A percentile compares a stretch with the other conserved stretches of the same genome.
Evolutionary conservation across 192 early-diverging fungal species (phyloP).

Genomic region (Coemansia sp.): DNA sequence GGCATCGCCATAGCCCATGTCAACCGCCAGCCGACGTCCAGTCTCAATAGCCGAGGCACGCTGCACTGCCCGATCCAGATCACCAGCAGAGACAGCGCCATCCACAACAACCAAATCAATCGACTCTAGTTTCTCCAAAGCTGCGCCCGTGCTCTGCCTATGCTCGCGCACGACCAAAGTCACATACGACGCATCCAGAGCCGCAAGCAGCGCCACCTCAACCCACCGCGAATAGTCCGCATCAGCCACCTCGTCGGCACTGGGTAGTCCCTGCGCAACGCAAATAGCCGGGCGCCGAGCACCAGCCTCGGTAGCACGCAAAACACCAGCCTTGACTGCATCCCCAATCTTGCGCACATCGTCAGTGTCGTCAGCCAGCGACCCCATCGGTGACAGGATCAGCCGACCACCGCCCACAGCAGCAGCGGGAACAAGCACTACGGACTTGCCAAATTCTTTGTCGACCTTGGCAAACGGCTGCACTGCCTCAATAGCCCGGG

Average conservation of each 20-base stretch:
- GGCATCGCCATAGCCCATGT: conserved; percentile 83
- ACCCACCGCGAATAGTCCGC: conserved; percentile 70
- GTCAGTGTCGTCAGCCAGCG: conserved; percentile 73
- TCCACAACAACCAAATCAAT: conserved; percentile 61
- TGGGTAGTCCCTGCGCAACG: conserved; percentile 61
- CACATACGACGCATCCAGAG: conserved; percentile 72
- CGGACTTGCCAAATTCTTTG: conserved; percentile 45
- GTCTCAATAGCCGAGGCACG: conserved; percentile 71
- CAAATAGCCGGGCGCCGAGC: conserved; percentile 62
- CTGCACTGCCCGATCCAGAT: conserved; percentile 46
- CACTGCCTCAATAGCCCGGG: conserved; percentile 14
- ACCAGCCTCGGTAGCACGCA: conserved; percentile 67
- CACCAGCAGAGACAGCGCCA: conserved; percentile 15
- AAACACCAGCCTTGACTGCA: conserved; percentile 68
- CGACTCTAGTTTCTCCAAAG: conserved; percentile 59
- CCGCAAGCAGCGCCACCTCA: conserved; percentile 74
- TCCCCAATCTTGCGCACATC: conserved; percentile 78
- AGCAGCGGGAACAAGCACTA: conserved; percentile 27
- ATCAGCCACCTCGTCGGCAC: conserved; percentile 25
- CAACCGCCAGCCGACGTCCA: conserved; percentile 73
- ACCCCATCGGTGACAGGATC: conserved; percentile 77
- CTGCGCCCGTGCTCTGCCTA: conserved; percentile 42
- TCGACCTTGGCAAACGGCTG: conserved; percentile 32
- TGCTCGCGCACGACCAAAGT: conserved; percentile 84
- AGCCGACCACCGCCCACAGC: conserved; percentile 66